Conservation (phyloP, 495 filamentous ascomycete species). For the Neurospora sp. region DNA sequence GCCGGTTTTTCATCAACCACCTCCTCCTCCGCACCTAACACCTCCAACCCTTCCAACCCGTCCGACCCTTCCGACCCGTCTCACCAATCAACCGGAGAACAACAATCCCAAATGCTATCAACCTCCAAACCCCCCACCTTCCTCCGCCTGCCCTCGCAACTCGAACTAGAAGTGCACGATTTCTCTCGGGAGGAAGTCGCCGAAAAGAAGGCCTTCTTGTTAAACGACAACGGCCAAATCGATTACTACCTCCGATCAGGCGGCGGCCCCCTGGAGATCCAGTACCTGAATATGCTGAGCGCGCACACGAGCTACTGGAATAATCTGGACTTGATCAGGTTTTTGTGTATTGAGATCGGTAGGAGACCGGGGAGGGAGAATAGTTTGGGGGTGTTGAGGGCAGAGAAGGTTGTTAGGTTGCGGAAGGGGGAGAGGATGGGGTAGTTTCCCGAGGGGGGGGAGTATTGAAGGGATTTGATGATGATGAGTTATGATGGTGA, state of each 20-base stretch:
- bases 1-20: conserved; percentile 7
- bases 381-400: conserved; percentile 57
- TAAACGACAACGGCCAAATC: conserved; percentile 94
- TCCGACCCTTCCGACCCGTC: neutral
- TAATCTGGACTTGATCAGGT: conserved; percentile 70
- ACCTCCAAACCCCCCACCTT: conserved; percentile 29
- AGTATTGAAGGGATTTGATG: neutral
- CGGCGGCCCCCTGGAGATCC: conserved; percentile 75
- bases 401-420: conserved; percentile 51
- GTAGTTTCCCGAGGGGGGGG: neutral
- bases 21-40: conserved; percentile 1
- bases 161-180: conserved; percentile 92
- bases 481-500: neutral
- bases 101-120: neutral
- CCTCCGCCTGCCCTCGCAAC: conserved; percentile 67
- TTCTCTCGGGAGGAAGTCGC: conserved; percentile 88
- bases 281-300: conserved; percentile 94
- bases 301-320: conserved; percentile 96
- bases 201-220: conserved; percentile 72
- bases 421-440: conserved; percentile 9
- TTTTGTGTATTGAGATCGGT: conserved; percentile 81
- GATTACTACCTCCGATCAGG: conserved; percentile 78
- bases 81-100: neutral
- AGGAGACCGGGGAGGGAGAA: conserved; percentile 58
- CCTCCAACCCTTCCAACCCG: neutral